phyloP scores from a whole-genome alignment of 768 basidiomycete species.

The button mushroom (Agaricus bisporus) region DNA sequence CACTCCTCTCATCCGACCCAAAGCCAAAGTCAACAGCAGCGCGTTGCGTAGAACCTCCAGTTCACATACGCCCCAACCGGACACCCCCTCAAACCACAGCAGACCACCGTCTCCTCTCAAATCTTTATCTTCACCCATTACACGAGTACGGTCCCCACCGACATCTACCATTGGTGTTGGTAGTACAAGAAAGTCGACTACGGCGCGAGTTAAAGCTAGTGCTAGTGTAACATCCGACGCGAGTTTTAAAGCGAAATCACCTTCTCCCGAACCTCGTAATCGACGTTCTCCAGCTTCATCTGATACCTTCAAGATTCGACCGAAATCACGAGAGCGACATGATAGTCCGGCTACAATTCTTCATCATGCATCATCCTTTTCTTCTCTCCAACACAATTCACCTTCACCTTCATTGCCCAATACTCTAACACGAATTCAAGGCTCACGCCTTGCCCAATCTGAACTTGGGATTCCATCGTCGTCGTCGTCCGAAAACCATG shows the following conservation, averaged over 20 bases:
- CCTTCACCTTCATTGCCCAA: slow-evolving; percentile 11
- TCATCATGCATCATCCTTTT: slow-evolving; percentile 32
- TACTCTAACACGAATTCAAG: slow-evolving; percentile 14
- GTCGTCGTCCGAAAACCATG: neutral
- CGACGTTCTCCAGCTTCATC: slow-evolving; percentile 21
- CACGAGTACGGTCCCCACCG: slow-evolving; percentile 31
- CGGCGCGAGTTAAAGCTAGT: neutral
- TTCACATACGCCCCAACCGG: slow-evolving; percentile 5
- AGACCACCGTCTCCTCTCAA: slow-evolving; percentile 39
- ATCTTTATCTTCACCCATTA: slow-evolving; percentile 16
- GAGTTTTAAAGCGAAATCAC: slow-evolving; percentile 22
- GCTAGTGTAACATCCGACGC: slow-evolving; percentile 20
- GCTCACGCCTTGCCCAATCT: neutral
- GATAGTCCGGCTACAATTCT: slow-evolving; percentile 24
- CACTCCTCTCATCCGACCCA: slow-evolving; percentile 32
- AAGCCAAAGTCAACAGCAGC: slow-evolving; percentile 57
- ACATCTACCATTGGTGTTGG: slow-evolving; percentile 19
- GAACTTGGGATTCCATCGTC: neutral
- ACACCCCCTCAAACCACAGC: slow-evolving; percentile 15
- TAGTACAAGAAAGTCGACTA: slow-evolving; percentile 4
- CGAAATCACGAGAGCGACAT: slow-evolving; percentile 17
- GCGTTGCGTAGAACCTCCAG: slow-evolving; percentile 27
- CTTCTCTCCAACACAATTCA: slow-evolving; percentile 21
- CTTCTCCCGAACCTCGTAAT: slow-evolving; percentile 25
- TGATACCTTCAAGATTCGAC: slow-evolving; percentile 6